phyloP scores from a whole-genome alignment of 2,329 filamentous ascomycete genomes.

The Alternaria solani region DNA sequence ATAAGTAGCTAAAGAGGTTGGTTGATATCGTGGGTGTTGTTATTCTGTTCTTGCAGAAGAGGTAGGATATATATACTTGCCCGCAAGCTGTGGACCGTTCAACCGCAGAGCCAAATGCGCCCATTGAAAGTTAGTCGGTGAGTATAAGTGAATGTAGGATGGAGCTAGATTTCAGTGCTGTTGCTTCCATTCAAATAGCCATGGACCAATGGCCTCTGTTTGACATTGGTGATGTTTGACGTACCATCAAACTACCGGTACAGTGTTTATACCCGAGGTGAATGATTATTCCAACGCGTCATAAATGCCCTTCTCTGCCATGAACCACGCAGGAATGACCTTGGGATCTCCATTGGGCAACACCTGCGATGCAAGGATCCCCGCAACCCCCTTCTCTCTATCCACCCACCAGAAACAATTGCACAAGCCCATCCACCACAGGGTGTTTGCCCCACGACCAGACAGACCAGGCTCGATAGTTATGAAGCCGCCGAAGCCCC shows the following conservation, averaged over 20 bases:
- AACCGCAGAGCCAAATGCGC: background rate
- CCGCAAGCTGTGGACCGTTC: background rate
- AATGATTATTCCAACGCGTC: slow-evolving; percentile 34
- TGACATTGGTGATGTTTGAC: background rate
- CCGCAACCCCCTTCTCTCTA: slow-evolving; percentile 64
- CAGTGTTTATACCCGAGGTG: background rate
- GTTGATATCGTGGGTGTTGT: background rate
- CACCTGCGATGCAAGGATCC: slow-evolving; percentile 22
- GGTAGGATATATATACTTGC: background rate
- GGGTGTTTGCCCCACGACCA: slow-evolving; percentile 62
- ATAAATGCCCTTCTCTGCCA: slow-evolving; percentile 49
- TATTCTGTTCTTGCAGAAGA: background rate
- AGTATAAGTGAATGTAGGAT: background rate
- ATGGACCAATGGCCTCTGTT: background rate
- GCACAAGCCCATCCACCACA: slow-evolving; percentile 66
- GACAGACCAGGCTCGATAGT: slow-evolving; percentile 57
- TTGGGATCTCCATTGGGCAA: slow-evolving; percentile 48
- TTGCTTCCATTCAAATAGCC: background rate
- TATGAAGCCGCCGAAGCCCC: slow-evolving; percentile 68
- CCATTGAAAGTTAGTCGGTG: background rate
- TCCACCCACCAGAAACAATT: slow-evolving; percentile 72
- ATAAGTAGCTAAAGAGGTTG: background rate
- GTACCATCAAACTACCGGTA: no score
- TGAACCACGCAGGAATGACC: slow-evolving; percentile 45
- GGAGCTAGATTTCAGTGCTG: background rate